These are phyloP conservation scores for Hyaloscypha hepaticicola DNA, from an alignment of 495 filamentous ascomycete species.

Conservation along the genomic window DNA sequence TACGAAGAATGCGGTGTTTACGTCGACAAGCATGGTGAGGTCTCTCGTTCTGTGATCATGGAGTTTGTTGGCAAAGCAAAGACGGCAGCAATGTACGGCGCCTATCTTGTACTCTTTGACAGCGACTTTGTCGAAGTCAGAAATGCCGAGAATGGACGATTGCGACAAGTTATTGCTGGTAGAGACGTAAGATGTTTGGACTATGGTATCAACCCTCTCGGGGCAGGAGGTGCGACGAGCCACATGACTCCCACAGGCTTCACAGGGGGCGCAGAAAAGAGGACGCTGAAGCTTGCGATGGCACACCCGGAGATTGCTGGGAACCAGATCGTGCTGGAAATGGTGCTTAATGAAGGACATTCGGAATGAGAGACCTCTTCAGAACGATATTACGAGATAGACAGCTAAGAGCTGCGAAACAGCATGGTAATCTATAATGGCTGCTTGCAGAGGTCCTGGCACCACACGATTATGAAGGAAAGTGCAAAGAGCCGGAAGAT, in stretches of 20 bases:
- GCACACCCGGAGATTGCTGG: slow-evolving; percentile 83
- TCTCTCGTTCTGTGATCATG: slow-evolving; percentile 90
- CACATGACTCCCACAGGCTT: slow-evolving; percentile 34
- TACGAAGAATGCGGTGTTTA: slow-evolving; percentile 97
- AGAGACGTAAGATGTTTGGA: slow-evolving; percentile 85
- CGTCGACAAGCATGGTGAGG: slow-evolving; percentile 96
- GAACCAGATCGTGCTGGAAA: slow-evolving; percentile 83
- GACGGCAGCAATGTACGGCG: slow-evolving; percentile 71
- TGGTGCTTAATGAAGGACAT: slow-evolving; percentile 93
- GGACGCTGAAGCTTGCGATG: slow-evolving; percentile 91
- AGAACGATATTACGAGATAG: neutral
- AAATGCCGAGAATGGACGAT: slow-evolving; percentile 91
- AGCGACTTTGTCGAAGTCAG: slow-evolving; percentile 90
- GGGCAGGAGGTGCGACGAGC: slow-evolving; percentile 37
- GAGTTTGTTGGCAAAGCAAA: slow-evolving; percentile 90
- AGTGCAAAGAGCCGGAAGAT: neutral
- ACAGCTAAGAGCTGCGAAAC: neutral
- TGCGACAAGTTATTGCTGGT: slow-evolving; percentile 92
- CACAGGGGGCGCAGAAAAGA: slow-evolving; percentile 29
- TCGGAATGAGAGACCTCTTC: slow-evolving; percentile 55
- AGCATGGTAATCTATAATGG: neutral
- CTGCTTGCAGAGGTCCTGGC: neutral
- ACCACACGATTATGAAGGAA: neutral
- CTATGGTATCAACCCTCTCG: slow-evolving; percentile 60
- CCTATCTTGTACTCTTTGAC: slow-evolving; percentile 82